Evolutionary conservation across 1,284 basidiomycete genomes (phyloP).

Genomic region (Heterobasidion annosum): DNA sequence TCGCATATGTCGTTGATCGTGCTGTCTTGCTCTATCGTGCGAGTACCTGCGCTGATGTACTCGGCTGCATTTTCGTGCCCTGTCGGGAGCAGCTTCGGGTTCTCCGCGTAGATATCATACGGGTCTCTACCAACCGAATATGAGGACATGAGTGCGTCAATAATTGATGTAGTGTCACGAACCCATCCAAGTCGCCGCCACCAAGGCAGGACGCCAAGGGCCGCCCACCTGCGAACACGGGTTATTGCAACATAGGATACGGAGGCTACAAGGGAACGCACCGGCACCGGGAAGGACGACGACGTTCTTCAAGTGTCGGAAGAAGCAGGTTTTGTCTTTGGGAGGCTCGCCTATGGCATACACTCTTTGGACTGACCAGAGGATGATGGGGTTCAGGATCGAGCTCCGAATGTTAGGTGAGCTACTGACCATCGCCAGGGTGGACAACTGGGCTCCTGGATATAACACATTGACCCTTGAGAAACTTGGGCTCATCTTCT

Average conservation of each 20-base stretch:
- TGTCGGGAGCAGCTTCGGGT: conserved; percentile 40
- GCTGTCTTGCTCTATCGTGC: conserved; percentile 33
- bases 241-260: background rate
- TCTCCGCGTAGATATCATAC: conserved; percentile 26
- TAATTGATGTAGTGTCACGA: conserved; percentile 14
- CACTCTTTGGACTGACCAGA: conserved; percentile 51
- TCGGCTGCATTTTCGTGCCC: conserved; percentile 39
- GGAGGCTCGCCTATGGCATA: conserved; percentile 67
- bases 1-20: conserved; percentile 70
- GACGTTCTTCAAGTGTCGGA: conserved; percentile 56
- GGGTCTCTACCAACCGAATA: conserved; percentile 18
- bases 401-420: background rate
- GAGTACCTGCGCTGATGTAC: conserved; percentile 32
- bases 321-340: conserved; percentile 42
- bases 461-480: conserved; percentile 47
- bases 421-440: conserved; percentile 48
- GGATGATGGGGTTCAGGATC: background rate
- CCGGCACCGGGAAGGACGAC: conserved; percentile 65
- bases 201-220: conserved; percentile 63
- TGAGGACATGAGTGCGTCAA: background rate
- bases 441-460: conserved; percentile 58
- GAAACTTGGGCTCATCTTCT: conserved; percentile 34
- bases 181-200: conserved; percentile 77
- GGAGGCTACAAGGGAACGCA: conserved; percentile 17
- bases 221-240: conserved; percentile 34